A percentile compares a stretch with the other conserved stretches of the same genome.
These are phyloP conservation scores for Pichia nakasei DNA, from an alignment of 805 yeast species.

Conservation along the genomic window DNA sequence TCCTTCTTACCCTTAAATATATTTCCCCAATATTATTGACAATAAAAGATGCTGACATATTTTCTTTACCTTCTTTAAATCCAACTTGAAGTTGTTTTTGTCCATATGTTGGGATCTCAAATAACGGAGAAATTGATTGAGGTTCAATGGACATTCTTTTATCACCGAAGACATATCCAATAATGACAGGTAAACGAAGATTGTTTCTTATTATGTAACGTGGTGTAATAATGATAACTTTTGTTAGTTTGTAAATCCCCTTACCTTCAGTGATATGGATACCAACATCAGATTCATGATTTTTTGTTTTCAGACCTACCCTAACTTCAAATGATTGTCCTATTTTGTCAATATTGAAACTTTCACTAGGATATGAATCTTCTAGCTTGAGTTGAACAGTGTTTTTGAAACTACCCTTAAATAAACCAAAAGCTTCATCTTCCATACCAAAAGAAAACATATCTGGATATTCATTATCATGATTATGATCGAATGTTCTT, in stretches of 20 bases:
- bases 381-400: slow-evolving; percentile 59
- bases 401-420: slow-evolving; percentile 34
- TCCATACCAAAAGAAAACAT: slow-evolving; percentile 77
- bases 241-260: slow-evolving; percentile 71
- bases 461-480: slow-evolving; percentile 36
- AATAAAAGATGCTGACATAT: slow-evolving; percentile 85
- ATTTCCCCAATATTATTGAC: slow-evolving; percentile 80
- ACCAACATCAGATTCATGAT: slow-evolving; percentile 65
- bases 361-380: slow-evolving; percentile 63
- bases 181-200: slow-evolving; percentile 43
- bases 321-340: slow-evolving; percentile 63
- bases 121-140: slow-evolving; percentile 46
- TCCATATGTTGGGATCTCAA: slow-evolving; percentile 47
- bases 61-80: slow-evolving; percentile 44
- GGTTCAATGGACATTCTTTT: slow-evolving; percentile 38
- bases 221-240: slow-evolving; percentile 74
- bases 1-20: slow-evolving; percentile 59
- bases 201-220: slow-evolving; percentile 68
- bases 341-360: slow-evolving; percentile 79
- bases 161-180: slow-evolving; percentile 63
- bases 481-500: neutral
- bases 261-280: slow-evolving; percentile 70
- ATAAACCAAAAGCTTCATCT: slow-evolving; percentile 27
- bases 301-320: slow-evolving; percentile 40
- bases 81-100: slow-evolving; percentile 56